Evolutionary conservation across 2,329 filamentous ascomycete species (phyloP), one percentile per base, ranked within the genome.

Genomic region (Fusarium burgessii): DNA sequence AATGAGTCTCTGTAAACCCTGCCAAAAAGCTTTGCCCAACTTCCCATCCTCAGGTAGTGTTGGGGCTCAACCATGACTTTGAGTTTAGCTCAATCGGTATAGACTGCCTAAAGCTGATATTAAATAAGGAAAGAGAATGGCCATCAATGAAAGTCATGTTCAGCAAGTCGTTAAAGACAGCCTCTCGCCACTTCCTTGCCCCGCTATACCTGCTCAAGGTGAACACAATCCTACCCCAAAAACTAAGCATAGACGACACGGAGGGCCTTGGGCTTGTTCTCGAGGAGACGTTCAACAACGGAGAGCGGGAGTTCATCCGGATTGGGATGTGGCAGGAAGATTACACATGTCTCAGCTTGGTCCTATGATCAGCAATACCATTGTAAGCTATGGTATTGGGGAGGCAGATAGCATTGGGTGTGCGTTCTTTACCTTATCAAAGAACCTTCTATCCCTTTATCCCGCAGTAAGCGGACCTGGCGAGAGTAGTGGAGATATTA

Each of bases 181-280:
- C 40, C 7, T 23, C 8, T 1, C 0, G 2, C 2, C 35, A 25
- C 13, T 43, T 35, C 6, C n/a, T 45, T 11, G 3, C 43, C 11
- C 40, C 51, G 1, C 51, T 55, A 4, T 38, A 18, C 11, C 14
- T 36, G 14, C n/a, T 14, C 3, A 18, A 20, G 12, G 38, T 23
- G 9, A 20, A 20, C 7, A 5, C n/a, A 23, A 10, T 8, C 5
- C 7, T 11, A 1, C 38, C 18, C n/a, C 8, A 20, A 10, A 41
- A 41, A 20, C 38, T n/a, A 12, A 41, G 38, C 7, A n/a, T 18
- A 11, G 38, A 35, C 13, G 38, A 41, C 38, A 41, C 45, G 11
- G n/a, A 11, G 18, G 23, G 20, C 11, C 17, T 27, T n/a, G 51
- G 40, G 7, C 27, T 55, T 17, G 29, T 55, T 1, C 10, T 55